Evolutionary conservation across 2,329 filamentous ascomycete genomes (phyloP), one percentile per base, ranked within the genome.

Genomic region (Diaporthe aspalathi): DNA sequence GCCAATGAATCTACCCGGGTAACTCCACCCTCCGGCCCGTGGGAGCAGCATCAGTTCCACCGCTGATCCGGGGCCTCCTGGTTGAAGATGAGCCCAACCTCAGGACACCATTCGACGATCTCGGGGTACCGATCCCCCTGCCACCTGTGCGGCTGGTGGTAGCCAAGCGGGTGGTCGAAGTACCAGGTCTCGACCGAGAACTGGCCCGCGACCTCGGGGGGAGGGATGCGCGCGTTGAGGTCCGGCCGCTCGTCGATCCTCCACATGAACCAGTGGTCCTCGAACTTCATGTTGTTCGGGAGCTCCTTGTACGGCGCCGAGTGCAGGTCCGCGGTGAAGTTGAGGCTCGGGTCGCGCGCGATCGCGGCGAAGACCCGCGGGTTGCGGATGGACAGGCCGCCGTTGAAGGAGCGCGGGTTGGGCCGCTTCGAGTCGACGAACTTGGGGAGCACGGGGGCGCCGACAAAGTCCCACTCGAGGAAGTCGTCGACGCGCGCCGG

Each of bases 381-480:
- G 70, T 76, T 78, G 2, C 80, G 76, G n/a, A 81, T 70, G 17
- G 79, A 80, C 17, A 81, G 70, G 0, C 78, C 78, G 29, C 78
- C 80, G 70, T 80, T 79, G 73, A 76, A 80, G 8, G 75, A 76
- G 3, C 71, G 17, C 40, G 77, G 70, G 20, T 70, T 43, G 5
- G 67, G 67, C 24, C 40, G 32, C 6, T 50, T 29, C 17, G 67
- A 45, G n/a, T 53, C 29, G 24, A 65, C 29, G 20, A 72, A 72
- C 2, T 62, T n/a, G 12, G 67, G 35, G 7, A 66, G 35, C 40
- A 80, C 76, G 3, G 79, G 78, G 27, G 79, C 79, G 1, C 79
- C 79, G 60, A 81, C 72, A 29, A 78, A 76, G 73, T 83, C 81
- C 73, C 75, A 83, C 40, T 76, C 74, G 20, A 82, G 27, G 67